Evolutionary conservation across 495 filamentous ascomycete species (phyloP).

Genomic region (Penicillium malachiteum): DNA sequence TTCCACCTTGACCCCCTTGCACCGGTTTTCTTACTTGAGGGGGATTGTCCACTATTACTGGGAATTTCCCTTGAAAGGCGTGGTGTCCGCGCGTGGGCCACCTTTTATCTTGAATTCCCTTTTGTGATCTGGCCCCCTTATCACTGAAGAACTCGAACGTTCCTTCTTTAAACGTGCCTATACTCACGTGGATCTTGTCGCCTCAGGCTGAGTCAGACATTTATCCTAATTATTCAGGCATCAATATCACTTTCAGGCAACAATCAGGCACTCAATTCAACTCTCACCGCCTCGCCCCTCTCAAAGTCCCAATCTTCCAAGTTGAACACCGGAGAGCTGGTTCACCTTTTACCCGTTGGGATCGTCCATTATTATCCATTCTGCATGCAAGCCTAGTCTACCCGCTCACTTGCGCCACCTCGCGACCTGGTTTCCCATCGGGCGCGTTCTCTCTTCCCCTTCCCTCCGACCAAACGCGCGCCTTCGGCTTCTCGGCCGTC

Average conservation of each 20-base stretch:
- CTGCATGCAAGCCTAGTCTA: constrained; percentile 30
- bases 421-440: constrained; percentile 13
- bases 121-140: neutral
- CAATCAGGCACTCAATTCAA: neutral
- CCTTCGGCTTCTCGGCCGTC: constrained; percentile 36
- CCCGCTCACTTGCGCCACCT: constrained; percentile 25
- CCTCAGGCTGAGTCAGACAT: constrained; percentile 2
- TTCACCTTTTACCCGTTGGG: constrained; percentile 16
- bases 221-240: constrained; percentile 3
- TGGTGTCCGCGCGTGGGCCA: neutral
- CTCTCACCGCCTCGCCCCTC: constrained; percentile 34
- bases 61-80: neutral
- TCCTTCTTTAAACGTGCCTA: too few species aligned
- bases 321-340: constrained; percentile 12
- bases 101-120: neutral
- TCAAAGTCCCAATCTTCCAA: constrained; percentile 23
- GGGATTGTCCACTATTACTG: neutral
- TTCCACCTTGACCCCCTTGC: constrained; percentile 12
- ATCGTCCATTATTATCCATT: constrained; percentile 15
- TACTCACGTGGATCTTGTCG: constrained; percentile 1
- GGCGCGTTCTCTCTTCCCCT: constrained; percentile 12
- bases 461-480: constrained; percentile 34
- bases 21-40: neutral
- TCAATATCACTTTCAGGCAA: neutral
- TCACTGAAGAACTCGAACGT: too few species aligned